Conservation (phyloP, 2,329 filamentous ascomycete species). For the Penicillium sp. region DNA sequence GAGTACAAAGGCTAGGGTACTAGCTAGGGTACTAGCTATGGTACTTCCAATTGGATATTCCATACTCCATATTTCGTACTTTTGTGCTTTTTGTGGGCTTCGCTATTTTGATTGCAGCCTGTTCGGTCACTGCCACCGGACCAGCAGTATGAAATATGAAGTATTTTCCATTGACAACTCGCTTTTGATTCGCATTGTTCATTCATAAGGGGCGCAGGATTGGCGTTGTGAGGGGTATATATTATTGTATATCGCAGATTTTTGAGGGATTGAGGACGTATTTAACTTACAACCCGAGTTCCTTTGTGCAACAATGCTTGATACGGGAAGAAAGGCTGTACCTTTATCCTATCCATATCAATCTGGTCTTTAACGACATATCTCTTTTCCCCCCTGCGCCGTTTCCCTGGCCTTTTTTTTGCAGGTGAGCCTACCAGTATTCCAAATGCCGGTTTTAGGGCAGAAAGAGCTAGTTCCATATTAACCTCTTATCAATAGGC, state of each 20-base stretch:
- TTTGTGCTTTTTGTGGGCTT: not conserved
- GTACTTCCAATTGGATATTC: not conserved
- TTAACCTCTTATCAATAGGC: constrained; percentile 13
- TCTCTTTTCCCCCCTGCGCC: constrained; percentile 16
- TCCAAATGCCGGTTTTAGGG: not conserved
- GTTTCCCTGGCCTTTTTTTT: constrained; percentile 21
- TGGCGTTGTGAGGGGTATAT: not conserved
- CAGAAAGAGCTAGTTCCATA: not conserved
- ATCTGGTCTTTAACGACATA: constrained; percentile 21
- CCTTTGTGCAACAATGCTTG: not conserved
- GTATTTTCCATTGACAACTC: not conserved
- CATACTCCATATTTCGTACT: not conserved
- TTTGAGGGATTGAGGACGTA: not conserved
- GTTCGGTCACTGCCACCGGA: not conserved
- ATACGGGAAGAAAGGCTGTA: not conserved
- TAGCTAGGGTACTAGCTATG: no score
- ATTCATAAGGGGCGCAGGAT: not conserved
- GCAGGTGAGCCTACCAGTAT: constrained; percentile 15
- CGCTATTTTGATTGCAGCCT: not conserved
- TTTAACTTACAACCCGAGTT: not conserved
- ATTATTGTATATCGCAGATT: not conserved
- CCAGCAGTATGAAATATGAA: not conserved
- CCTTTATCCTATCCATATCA: not conserved
- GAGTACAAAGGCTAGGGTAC: not conserved
- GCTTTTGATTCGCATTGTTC: not conserved